Conservation (phyloP, 306 rosid genomes). For the Prunus padus region DNA sequence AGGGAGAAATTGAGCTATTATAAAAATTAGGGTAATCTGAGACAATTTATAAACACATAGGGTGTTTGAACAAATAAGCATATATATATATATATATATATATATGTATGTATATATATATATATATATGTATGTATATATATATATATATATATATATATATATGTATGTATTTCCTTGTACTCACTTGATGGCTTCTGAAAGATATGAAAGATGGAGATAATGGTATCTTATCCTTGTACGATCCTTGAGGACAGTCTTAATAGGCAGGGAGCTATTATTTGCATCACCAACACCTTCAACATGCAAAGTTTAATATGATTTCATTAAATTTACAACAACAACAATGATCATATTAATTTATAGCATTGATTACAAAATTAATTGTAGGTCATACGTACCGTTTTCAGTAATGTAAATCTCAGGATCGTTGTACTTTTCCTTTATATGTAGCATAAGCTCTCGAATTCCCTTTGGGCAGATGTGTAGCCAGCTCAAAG, state of each 20-base stretch:
- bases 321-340: neutral
- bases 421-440: constrained; percentile 40
- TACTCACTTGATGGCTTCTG: constrained; percentile 53
- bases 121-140: too few relatives aligned
- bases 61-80: too few relatives aligned
- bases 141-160: too few relatives aligned
- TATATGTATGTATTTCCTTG: neutral
- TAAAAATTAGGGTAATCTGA: too few relatives aligned
- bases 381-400: neutral
- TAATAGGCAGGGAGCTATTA: constrained; percentile 41
- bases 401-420: constrained; percentile 66
- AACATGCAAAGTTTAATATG: neutral
- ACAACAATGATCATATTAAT: too few relatives aligned
- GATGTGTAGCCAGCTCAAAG: constrained; percentile 47
- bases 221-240: constrained; percentile 43
- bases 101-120: too few relatives aligned
- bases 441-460: constrained; percentile 27
- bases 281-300: constrained; percentile 8
- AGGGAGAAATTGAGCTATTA: too few relatives aligned
- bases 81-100: too few relatives aligned
- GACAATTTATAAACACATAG: too few relatives aligned
- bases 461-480: constrained; percentile 49
- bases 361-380: too few relatives aligned
- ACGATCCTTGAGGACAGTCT: constrained; percentile 42
- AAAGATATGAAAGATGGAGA: constrained; percentile 45